Evolutionary conservation across 495 filamentous ascomycete genomes (phyloP).

Genomic region (Podospora didyma): DNA sequence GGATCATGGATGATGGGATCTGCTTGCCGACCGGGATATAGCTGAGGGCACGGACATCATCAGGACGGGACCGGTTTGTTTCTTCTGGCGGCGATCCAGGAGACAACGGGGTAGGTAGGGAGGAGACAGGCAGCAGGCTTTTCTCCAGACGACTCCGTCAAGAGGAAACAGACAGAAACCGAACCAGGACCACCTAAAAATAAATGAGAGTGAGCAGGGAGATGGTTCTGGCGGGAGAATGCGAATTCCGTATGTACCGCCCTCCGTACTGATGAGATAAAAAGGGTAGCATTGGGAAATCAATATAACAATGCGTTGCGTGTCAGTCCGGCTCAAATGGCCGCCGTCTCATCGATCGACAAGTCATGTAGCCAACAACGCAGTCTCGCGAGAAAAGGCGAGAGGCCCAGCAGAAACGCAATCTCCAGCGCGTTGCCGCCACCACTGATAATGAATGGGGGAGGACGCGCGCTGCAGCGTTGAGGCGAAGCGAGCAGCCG

Average conservation of each 20-base stretch:
- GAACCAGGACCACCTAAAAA: too few relatives aligned
- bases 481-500: background rate
- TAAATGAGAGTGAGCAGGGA: too few relatives aligned
- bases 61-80: constrained; percentile 2
- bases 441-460: background rate
- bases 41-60: constrained; percentile 2
- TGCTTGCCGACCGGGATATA: background rate
- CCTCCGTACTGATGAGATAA: background rate
- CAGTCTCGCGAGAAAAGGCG: background rate
- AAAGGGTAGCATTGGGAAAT: too few relatives aligned
- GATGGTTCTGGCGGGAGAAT: too few relatives aligned
- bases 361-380: background rate
- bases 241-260: too few relatives aligned
- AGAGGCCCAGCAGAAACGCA: background rate
- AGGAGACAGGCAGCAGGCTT: too few relatives aligned
- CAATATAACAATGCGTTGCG: background rate
- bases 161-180: too few relatives aligned
- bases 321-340: background rate
- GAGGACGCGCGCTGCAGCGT: background rate
- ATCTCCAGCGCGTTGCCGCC: background rate
- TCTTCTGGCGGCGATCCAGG: too few relatives aligned
- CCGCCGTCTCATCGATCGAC: too few relatives aligned
- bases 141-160: too few relatives aligned
- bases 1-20: too few relatives aligned
- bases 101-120: too few relatives aligned